Base-by-base conservation (phyloP, 441 rosid genomes). In the Hypseocharis bilobata region DNA sequence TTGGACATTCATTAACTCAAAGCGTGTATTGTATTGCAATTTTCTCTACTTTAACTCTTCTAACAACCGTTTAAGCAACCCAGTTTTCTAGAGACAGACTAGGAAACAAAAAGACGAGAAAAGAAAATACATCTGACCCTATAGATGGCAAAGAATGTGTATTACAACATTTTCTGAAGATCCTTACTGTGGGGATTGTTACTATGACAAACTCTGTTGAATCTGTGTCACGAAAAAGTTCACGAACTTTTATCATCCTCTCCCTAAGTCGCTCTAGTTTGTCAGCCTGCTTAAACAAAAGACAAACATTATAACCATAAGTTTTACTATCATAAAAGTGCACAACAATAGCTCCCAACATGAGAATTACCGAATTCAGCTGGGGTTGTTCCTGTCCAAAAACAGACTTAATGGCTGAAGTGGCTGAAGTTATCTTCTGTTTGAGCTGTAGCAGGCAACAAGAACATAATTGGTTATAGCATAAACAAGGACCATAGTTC, bases 341-440 rank as follows among this genome's bases (percentile, higher is more conserved):
- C 52, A 45, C 52, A 27, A 38, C 72, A 66, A 61, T 42, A 61
- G 69, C 61, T 63, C 34, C 28, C 65, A 54, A 5, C 54, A 16
- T 6, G 23, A 47, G 22, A 42, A 87, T 89, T 80, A 86, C 90
- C 68, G 72, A 66, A 70, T 79, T 76, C 63, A 68, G 77, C 34
- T 16, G 81, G 19, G 70, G 54, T 72, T 80, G 82, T 74, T 75
- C 80, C 66, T 84, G 86, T 56, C 94, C 80, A 60, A 89, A 74
- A 56, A 87, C 68, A 3, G 88, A 85, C 71, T 80, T 86, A 77
- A 90, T 66, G 64, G 92, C 80, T 84, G 51, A 87, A 66, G 97
- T 90, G 36, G 97, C 98, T 13, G 96, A 85, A 40, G 88, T 62
- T 74, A 93, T 85, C 79, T 85, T 90, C 80, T 90, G 89, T 71